phyloP scores from a whole-genome alignment of 2,329 filamentous ascomycete species.

The Cladosporium halotolerans region DNA sequence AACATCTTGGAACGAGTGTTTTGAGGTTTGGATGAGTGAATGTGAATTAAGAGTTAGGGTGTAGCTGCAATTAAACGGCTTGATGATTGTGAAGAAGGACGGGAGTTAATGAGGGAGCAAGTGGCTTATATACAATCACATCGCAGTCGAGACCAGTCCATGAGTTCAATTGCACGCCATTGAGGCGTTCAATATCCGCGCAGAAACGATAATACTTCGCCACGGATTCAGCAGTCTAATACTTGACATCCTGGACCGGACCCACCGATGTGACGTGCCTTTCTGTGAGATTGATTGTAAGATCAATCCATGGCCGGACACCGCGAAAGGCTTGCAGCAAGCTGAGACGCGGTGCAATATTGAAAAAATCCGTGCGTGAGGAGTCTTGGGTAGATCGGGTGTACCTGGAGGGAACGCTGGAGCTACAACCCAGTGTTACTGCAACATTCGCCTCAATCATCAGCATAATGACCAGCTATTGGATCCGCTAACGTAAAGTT shows the following conservation, averaged over 20 bases:
- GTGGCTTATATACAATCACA: background rate
- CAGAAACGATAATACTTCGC: background rate
- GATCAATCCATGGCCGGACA: background rate
- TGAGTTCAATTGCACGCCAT: background rate
- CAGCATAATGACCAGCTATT: background rate
- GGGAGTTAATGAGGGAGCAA: background rate
- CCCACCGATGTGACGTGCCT: slow-evolving; percentile 1
- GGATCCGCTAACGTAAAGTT: background rate
- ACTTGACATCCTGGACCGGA: background rate
- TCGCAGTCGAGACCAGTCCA: background rate
- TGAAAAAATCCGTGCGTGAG: background rate
- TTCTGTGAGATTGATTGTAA: background rate
- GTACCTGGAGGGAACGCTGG: no score
- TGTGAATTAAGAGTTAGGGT: background rate
- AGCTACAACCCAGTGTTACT: background rate
- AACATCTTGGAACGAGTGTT: slow-evolving; percentile 6
- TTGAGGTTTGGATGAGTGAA: background rate
- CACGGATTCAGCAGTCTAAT: background rate
- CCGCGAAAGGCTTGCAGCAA: background rate
- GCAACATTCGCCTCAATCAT: background rate
- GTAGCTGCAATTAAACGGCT: background rate
- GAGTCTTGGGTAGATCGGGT: no score
- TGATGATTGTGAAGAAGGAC: background rate
- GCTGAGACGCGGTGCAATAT: slow-evolving; percentile 4
- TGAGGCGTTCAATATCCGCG: background rate